These are phyloP conservation scores for Solanum virginianum DNA, from an alignment of 257 asterid genomes.

Conservation along the genomic window DNA sequence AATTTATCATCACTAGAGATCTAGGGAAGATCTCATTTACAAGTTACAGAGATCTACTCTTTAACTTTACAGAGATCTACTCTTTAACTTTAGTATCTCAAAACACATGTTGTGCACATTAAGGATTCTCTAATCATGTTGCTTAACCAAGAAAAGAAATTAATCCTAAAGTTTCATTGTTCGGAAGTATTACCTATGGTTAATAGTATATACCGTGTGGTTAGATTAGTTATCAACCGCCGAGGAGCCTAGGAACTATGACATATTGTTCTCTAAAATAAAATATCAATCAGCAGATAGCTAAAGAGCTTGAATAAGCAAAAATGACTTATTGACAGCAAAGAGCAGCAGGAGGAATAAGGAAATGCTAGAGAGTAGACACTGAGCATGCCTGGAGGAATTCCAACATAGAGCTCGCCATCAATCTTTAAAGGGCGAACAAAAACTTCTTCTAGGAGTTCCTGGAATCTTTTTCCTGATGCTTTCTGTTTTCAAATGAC, in stretches of 20 bases:
- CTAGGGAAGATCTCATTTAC: not conserved
- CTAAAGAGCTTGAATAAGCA: not conserved
- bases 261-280: not conserved
- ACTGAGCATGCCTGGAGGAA: constrained; percentile 76
- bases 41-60: not conserved
- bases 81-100: not conserved
- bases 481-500: constrained; percentile 43
- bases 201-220: not conserved
- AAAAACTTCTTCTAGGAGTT: constrained; percentile 78
- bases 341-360: not conserved
- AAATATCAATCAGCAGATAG: not conserved
- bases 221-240: not conserved
- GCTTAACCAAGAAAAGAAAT: not conserved
- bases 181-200: not conserved
- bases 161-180: not conserved
- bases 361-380: not conserved
- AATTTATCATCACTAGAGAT: not conserved
- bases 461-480: constrained; percentile 73
- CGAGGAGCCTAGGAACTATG: not conserved
- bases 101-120: not conserved
- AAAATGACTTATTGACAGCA: not conserved
- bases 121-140: not conserved
- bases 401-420: constrained; percentile 93
- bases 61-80: not conserved
- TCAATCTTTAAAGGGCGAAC: constrained; percentile 62